These are phyloP conservation scores for Xylaria flabelliformis DNA, from an alignment of 495 filamentous ascomycete genomes.

Conservation along the genomic window DNA sequence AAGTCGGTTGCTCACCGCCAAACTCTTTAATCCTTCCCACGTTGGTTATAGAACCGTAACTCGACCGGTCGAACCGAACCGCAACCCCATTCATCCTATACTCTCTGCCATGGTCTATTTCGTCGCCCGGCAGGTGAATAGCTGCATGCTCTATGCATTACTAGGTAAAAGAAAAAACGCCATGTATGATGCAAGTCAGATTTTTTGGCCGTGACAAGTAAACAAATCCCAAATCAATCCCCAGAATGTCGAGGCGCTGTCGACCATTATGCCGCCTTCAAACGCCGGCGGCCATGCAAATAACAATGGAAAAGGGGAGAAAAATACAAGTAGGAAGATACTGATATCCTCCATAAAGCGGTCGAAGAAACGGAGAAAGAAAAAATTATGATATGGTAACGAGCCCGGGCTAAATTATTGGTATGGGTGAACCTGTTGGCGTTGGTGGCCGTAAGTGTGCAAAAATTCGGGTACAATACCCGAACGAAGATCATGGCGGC, in stretches of 20 bases:
- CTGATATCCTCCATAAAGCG: neutral
- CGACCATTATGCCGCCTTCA: constrained; percentile 36
- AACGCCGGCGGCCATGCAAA: constrained; percentile 43
- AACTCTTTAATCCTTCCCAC: neutral
- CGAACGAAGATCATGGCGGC: constrained; percentile 75
- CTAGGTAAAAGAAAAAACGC: constrained; percentile 32
- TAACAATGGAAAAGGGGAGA: constrained; percentile 19
- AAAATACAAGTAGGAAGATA: constrained; percentile 30
- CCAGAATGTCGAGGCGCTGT: constrained; percentile 34
- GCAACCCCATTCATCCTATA: constrained; percentile 11
- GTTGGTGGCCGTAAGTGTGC: constrained; percentile 34
- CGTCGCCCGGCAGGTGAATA: neutral
- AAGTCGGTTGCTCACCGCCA: neutral
- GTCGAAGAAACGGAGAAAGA: neutral
- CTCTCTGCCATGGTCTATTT: constrained; percentile 11
- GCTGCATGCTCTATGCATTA: constrained; percentile 29
- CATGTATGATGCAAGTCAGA: constrained; percentile 35
- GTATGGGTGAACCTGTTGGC: constrained; percentile 32
- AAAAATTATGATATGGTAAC: constrained; percentile 23
- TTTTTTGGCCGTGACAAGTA: constrained; percentile 23
- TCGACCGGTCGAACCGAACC: neutral
- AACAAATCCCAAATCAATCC: constrained; percentile 29
- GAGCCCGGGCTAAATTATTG: constrained; percentile 20
- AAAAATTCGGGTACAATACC: constrained; percentile 80
- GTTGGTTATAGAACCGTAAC: neutral